A percentile compares a stretch with the other conserved stretches of the same genome.
These are phyloP conservation scores for Aspergillus sp. DNA, from an alignment of 2,329 filamentous ascomycete genomes.

Conservation along the genomic window DNA sequence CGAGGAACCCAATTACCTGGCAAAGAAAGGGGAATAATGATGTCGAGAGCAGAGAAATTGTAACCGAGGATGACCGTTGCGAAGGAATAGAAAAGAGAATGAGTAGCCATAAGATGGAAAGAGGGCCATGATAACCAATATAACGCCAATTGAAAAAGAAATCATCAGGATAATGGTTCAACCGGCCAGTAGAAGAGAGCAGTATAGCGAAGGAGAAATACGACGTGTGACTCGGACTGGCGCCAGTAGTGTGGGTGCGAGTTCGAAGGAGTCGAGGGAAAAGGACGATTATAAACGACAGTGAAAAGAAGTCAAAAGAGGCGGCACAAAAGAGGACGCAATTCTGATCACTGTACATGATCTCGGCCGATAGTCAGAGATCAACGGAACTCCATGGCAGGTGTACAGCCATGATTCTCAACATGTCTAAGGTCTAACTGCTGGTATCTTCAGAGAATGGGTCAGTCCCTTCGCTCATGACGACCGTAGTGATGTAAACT, in stretches of 20 bases:
- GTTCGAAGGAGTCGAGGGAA: background rate
- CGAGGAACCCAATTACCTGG: constrained; percentile 1
- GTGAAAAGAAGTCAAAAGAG: background rate
- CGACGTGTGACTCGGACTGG: background rate
- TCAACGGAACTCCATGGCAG: constrained; percentile 87
- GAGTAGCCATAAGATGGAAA: constrained; percentile 10
- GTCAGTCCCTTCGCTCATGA: background rate
- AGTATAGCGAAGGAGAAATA: constrained; percentile 3
- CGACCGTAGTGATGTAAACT: constrained; percentile 42
- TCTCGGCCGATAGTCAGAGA: background rate
- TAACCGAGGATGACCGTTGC: background rate
- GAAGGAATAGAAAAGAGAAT: constrained; percentile 2
- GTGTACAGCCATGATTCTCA: constrained; percentile 79
- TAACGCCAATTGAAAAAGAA: constrained; percentile 23
- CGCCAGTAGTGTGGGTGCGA: background rate
- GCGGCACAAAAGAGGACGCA: background rate
- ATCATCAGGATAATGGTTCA: constrained; percentile 18
- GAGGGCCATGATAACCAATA: constrained; percentile 19
- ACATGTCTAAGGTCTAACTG: constrained; percentile 90
- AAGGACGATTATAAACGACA: constrained; percentile 6
- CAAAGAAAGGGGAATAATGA: constrained; percentile 6
- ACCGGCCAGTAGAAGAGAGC: background rate
- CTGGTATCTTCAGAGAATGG: constrained; percentile 69
- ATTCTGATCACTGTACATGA: background rate
- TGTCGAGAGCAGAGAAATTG: background rate